phyloP scores from a whole-genome alignment of 768 basidiomycete genomes.

The Termitomyces sp. region DNA sequence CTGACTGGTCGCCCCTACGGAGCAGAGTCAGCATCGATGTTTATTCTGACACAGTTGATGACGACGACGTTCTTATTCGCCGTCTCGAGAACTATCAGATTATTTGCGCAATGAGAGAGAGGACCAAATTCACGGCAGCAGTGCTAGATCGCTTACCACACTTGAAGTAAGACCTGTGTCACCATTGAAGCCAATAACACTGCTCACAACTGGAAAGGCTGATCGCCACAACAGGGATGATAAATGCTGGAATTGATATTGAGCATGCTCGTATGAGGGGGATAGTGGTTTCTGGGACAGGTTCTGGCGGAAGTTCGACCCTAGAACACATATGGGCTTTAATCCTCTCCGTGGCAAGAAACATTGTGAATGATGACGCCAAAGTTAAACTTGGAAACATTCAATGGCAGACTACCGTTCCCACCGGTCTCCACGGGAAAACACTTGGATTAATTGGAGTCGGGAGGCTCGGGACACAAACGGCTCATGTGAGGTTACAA shows the following conservation, averaged over 20 bases:
- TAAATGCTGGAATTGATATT: slow-evolving; percentile 49
- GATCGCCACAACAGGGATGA: slow-evolving; percentile 54
- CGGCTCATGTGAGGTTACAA: slow-evolving; percentile 39
- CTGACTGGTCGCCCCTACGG: slow-evolving; percentile 51
- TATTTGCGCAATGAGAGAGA: slow-evolving; percentile 64
- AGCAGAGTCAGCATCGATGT: slow-evolving; percentile 39
- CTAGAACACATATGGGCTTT: slow-evolving; percentile 66
- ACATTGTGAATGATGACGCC: slow-evolving; percentile 46
- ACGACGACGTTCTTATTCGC: slow-evolving; percentile 46
- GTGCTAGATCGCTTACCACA: slow-evolving; percentile 56
- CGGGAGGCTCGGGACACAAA: slow-evolving; percentile 51
- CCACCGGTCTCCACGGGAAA: slow-evolving; percentile 48
- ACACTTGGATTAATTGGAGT: slow-evolving; percentile 62
- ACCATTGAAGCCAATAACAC: neutral
- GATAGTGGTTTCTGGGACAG: slow-evolving; percentile 52
- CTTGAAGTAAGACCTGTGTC: slow-evolving; percentile 33
- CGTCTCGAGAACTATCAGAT: slow-evolving; percentile 52
- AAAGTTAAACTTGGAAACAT: slow-evolving; percentile 42
- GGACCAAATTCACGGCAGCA: slow-evolving; percentile 51
- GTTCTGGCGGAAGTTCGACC: slow-evolving; percentile 42
- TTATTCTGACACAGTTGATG: slow-evolving; percentile 48
- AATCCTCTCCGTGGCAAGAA: slow-evolving; percentile 48
- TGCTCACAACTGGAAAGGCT: slow-evolving; percentile 27
- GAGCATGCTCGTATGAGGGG: slow-evolving; percentile 43
- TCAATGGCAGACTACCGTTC: slow-evolving; percentile 53